These are phyloP conservation scores for Trichaptum fuscoviolaceum DNA, from an alignment of 768 basidiomycete genomes.

Conservation along the genomic window DNA sequence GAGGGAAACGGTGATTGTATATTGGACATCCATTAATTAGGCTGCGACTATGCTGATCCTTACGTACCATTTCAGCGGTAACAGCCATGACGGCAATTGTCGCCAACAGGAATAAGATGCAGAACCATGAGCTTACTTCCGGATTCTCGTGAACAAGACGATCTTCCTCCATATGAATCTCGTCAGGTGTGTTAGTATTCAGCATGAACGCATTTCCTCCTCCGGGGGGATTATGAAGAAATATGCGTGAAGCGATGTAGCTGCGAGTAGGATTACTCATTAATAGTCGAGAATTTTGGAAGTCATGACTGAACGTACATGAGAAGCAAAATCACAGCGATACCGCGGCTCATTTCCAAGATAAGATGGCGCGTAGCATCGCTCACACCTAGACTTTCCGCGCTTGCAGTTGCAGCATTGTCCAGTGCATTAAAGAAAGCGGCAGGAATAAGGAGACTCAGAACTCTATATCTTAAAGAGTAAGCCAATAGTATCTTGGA, in stretches of 20 bases:
- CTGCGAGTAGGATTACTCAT: conserved; percentile 26
- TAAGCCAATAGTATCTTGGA: background rate
- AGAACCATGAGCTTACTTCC: conserved; percentile 59
- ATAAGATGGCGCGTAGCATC: conserved; percentile 43
- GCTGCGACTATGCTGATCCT: background rate
- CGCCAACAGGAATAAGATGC: conserved; percentile 44
- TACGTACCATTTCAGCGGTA: conserved; percentile 62
- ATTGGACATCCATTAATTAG: background rate
- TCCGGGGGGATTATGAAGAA: conserved; percentile 66
- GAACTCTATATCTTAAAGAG: conserved; percentile 35
- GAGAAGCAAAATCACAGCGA: conserved; percentile 56
- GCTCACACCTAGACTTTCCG: conserved; percentile 26
- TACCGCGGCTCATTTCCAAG: conserved; percentile 58
- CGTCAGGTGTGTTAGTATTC: conserved; percentile 34
- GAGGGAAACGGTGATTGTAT: background rate
- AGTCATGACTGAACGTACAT: conserved; percentile 36
- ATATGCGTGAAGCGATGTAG: conserved; percentile 64
- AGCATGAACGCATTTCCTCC: conserved; percentile 41
- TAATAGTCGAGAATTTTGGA: background rate
- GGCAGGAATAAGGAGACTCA: conserved; percentile 58
- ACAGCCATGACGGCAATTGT: conserved; percentile 58
- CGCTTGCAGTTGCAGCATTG: conserved; percentile 8
- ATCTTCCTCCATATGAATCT: conserved; percentile 25
- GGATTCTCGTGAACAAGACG: conserved; percentile 46
- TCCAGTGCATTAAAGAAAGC: conserved; percentile 62